Percentiles rank a stretch among this genome's conserved stretches.
Conservation (phyloP, 2,329 filamentous ascomycete species). For the Zalaria obscura region DNA sequence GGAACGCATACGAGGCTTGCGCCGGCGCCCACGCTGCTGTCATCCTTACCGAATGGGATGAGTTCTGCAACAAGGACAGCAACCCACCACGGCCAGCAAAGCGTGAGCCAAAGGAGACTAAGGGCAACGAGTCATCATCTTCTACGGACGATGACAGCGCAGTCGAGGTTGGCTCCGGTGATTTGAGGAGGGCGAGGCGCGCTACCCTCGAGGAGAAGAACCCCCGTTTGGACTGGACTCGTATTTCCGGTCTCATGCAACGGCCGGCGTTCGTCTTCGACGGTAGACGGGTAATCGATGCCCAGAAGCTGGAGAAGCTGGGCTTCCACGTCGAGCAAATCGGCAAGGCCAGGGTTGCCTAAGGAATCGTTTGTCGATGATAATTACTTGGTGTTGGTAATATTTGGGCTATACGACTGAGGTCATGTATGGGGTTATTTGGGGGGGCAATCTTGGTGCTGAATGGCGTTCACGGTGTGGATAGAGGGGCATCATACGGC, state of each 20-base stretch:
- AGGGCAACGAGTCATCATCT: background rate
- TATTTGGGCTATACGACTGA: too few relatives aligned
- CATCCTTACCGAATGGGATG: conserved; percentile 20
- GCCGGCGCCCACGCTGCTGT: conserved; percentile 18
- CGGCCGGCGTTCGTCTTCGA: conserved; percentile 22
- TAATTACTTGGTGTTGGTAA: too few relatives aligned
- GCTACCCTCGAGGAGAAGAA: conserved; percentile 1
- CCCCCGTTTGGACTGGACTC: conserved; percentile 16
- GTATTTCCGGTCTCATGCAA: conserved; percentile 17
- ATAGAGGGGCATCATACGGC: too few relatives aligned
- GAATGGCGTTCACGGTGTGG: too few relatives aligned
- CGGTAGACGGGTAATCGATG: conserved; percentile 21
- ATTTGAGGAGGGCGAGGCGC: conserved; percentile 1
- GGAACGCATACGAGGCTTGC: conserved; percentile 18
- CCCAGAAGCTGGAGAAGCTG: conserved; percentile 14
- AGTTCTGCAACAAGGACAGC: conserved; percentile 17
- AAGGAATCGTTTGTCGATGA: too few relatives aligned
- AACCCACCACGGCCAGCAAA: conserved; percentile 3
- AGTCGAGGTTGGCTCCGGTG: conserved; percentile 1
- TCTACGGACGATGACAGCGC: conserved; percentile 1
- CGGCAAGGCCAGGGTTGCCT: conserved; percentile 7
- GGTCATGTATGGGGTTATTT: too few relatives aligned
- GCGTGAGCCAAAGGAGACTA: background rate
- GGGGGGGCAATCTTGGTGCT: too few relatives aligned
- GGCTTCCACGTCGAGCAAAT: conserved; percentile 22